Base-by-base conservation (phyloP, 352 stramenopile species). In the Phytophthora pinifolia region DNA sequence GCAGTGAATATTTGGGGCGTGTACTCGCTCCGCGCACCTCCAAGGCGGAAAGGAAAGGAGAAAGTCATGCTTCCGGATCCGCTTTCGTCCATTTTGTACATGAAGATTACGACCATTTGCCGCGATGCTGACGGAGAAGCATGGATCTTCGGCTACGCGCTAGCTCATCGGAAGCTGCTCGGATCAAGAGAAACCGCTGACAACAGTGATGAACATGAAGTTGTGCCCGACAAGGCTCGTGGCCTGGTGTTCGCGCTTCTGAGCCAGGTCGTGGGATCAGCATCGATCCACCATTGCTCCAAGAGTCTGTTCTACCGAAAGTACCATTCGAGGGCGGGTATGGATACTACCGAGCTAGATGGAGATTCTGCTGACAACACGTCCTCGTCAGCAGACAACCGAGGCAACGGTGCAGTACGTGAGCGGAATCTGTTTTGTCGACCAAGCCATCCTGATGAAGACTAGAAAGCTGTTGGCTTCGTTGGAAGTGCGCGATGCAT, bases 1-100 rank as follows among this genome's bases (percentile, higher is more conserved):
- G 61, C 54, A 62, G 61, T 70, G 33, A 65, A 70, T 57, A 62
- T 65, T 65, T 65, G 61, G 48, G 61, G 56, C 4, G 61, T 65
- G 13, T 65, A 62, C 32, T 65, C 61, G 44, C 47, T 70, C 37
- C 51, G 13, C 3, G 18, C 20, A 13, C 31, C 41, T 4, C 10
- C 54, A 25, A 68, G 48, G 38, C 29, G 18, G 20, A 65, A 46
- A 22, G 22, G 12, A 9, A 53, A 49, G 50, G 48, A 60, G 6
- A 46, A 48, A 44, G n/a, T 69, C 33, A 30, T 46, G 14, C 43
- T 70, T 22, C 49, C 48, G 14, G 61, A 65, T 15, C 44, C 33
- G n/a, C 34, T 70, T 15, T 52, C 61, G 18, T 57, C 55, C 3
- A 32, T 65, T 30, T 9, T 70, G 48, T 70, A 65, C 31, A 30